Base-by-base conservation (phyloP, 164 flowering plant genomes). In the Protea cynaroides region DNA sequence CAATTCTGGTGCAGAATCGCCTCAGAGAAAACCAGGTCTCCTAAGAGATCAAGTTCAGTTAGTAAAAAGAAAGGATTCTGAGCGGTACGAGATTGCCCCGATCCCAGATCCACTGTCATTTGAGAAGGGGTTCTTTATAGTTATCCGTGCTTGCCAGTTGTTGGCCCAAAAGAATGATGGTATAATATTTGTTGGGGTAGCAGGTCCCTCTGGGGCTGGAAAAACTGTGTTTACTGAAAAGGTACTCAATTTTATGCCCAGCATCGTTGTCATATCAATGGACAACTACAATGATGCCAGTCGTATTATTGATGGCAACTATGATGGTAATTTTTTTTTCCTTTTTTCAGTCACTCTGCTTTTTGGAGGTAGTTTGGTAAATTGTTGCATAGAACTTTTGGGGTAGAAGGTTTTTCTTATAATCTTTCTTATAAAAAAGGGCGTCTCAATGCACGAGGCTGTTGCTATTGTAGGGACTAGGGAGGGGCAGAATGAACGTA, bases 151-250 rank as follows among this genome's bases (percentile, higher is more conserved):
- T 46, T 90, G 96, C 79, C 98, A 95, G 61, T 66, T 88, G 72
- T 71, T 95, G 69, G 81, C 91, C 22, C 97, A 92, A 57, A 84
- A 88, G 74, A 95, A 90, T 78, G 91, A 86, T 53, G 99, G 97
- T 36, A 71, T 95, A 23, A 78, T 88, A 72, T 66, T 92, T 63
- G 80, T 92, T 7, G 99, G 97, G 15, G 57, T 94, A 58, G 97
- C 97, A 11, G 99, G 99, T 54, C 99, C 97, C 34, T 92, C 97
- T 58, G 99, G 99, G 15, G 97, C 99, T 65, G 97, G 99, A 70
- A 95, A 95, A 80, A 92, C 97, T 57, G 80, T 87, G 1, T 92
- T 92, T 49, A 88, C 97, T 1, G 99, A 95, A 69, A 92, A 95
- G 77, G 82, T 92, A 55, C 80, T 88, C 63, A 87, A 82, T 67